Conservation (phyloP, 495 filamentous ascomycete genomes). For the Podospora conica region DNA sequence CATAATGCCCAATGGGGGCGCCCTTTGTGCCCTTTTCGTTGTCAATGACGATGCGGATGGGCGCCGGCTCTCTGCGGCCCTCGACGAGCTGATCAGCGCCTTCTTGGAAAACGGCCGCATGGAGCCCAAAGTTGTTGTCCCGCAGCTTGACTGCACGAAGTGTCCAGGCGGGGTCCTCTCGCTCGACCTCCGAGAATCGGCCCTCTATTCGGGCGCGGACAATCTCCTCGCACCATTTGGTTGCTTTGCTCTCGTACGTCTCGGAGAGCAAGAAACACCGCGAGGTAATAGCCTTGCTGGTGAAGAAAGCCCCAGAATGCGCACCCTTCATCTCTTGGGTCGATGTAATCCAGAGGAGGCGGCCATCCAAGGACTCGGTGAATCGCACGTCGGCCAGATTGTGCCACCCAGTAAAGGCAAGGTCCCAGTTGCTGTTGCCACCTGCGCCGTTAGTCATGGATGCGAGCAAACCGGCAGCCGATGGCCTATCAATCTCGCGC, state of each 20-base stretch:
- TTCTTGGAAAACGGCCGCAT: slow-evolving; percentile 74
- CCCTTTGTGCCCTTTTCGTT: slow-evolving; percentile 51
- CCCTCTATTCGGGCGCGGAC: slow-evolving; percentile 80
- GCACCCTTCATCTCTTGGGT: slow-evolving; percentile 50
- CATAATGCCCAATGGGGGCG: slow-evolving; percentile 58
- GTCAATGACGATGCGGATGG: slow-evolving; percentile 56
- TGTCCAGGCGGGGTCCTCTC: slow-evolving; percentile 74
- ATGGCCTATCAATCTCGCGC: slow-evolving; percentile 75
- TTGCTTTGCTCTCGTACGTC: slow-evolving; percentile 72
- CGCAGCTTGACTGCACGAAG: slow-evolving; percentile 58
- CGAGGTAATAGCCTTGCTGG: slow-evolving; percentile 44
- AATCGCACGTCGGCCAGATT: slow-evolving; percentile 65
- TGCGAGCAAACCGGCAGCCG: slow-evolving; percentile 48
- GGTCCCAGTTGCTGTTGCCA: slow-evolving; percentile 49
- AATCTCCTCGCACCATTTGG: slow-evolving; percentile 76
- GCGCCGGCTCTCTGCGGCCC: slow-evolving; percentile 51
- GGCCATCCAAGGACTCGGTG: slow-evolving; percentile 68
- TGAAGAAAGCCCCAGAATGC: slow-evolving; percentile 40
- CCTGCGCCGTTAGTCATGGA: slow-evolving; percentile 51
- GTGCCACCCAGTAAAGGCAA: slow-evolving; percentile 68
- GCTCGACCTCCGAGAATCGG: slow-evolving; percentile 69
- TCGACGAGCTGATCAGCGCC: slow-evolving; percentile 45
- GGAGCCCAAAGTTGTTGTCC: slow-evolving; percentile 56
- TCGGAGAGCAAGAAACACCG: slow-evolving; percentile 62
- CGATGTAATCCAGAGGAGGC: slow-evolving; percentile 64